Evolutionary conservation across 2,329 filamentous ascomycete genomes (phyloP), one percentile per base, ranked within the genome.

Genomic region (Geosmithia morbida): DNA sequence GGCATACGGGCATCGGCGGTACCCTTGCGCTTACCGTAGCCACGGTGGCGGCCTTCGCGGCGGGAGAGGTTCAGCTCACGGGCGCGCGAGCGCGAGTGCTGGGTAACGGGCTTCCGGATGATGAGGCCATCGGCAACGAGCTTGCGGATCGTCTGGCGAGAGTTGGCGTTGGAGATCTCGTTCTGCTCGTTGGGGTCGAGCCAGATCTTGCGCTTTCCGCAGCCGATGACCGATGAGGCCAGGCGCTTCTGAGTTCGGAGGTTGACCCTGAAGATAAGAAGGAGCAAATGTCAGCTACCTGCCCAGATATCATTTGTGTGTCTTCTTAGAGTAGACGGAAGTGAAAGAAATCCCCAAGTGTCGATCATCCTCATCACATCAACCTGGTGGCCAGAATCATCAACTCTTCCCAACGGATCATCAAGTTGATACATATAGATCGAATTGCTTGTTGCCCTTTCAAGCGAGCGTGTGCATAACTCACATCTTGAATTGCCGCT

Each of bases 11-110:
- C 90, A 70, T 98, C 90, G 69, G 87, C 87, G 66, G 94, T 97
- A 96, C 92, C 94, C 90, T 98, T 98, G 75, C 92, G 87, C 88
- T 98, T 98, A 87, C 92, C 92, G 78, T 95, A 95, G 69, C 92
- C 92, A 74, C 92, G 85, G 81, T 98, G 92, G 74, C 92, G 82
- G 68, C 92, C 92, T 67, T 94, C 89, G 67, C 89, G 81, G 75
- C 92, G 84, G 69, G 92, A 86, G 57, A 87, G 86, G 71, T 85
- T 94, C 70, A 98, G 80, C 73, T 92, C 89, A 65, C 94, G 86
- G 66, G 92, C 92, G 66, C 92, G 87, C 64, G 87, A 82, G 74
- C 94, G 87, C 62, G 92, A 97, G 87, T 98, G 92, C 87, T 96
- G 95, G 67, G 90, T 96, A 67, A 96, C 89, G 67, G 94, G 94